A percentile compares a stretch with the other conserved stretches of the same genome.
phyloP scores from a whole-genome alignment of 192 early-diverging fungal species.

The Obelidium mucronatum region DNA sequence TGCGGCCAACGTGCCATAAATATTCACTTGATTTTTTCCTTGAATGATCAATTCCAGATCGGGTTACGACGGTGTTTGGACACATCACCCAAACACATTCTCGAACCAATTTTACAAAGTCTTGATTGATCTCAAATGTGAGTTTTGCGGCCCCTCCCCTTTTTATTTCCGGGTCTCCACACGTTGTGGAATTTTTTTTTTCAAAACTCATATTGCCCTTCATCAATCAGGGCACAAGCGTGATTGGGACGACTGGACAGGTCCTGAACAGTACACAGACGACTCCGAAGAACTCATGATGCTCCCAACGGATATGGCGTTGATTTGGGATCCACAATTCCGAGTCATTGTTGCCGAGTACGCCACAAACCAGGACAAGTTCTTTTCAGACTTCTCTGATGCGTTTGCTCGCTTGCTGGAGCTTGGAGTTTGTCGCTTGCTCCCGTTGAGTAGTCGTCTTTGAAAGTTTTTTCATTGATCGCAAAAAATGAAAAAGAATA shows the following conservation, averaged over 20 bases:
- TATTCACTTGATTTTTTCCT: no score
- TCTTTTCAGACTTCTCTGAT: constrained; percentile 83
- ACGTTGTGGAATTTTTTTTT: no score
- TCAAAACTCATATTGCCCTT: no score
- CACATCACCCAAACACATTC: constrained; percentile 83
- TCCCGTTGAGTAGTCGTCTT: no score
- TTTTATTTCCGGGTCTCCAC: no score
- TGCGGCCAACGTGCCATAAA: no score
- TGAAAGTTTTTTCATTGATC: no score
- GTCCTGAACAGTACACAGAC: constrained; percentile 88
- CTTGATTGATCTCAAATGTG: constrained; percentile 41
- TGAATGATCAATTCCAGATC: no score
- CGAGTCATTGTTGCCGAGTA: constrained; percentile 65
- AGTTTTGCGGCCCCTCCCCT: neutral
- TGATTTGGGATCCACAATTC: constrained; percentile 67
- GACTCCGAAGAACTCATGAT: constrained; percentile 64
- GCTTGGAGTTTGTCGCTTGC: no score
- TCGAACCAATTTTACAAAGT: constrained; percentile 90
- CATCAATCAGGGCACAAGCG: neutral
- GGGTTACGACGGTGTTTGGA: constrained; percentile 72
- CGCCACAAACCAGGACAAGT: constrained; percentile 69
- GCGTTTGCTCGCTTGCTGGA: constrained; percentile 88
- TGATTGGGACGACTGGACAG: constrained; percentile 66
- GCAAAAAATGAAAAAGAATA: no score
- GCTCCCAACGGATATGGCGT: constrained; percentile 59